These are phyloP conservation scores for Rhodotorula sp. DNA, from an alignment of 1,284 basidiomycete species.

Conservation along the genomic window DNA sequence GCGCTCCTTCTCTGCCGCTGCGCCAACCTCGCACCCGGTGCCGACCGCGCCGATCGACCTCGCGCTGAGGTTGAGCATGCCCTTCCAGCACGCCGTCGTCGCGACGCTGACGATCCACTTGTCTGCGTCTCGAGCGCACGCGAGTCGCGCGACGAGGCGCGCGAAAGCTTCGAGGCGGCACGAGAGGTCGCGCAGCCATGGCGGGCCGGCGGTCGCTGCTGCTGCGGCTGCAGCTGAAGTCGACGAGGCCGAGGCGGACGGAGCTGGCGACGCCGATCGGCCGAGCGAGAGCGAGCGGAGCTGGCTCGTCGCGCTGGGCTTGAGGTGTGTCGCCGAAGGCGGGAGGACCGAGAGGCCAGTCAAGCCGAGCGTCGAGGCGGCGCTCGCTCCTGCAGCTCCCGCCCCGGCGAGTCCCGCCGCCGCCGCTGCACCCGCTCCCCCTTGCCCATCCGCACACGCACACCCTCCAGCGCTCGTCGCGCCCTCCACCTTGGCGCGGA, in stretches of 20 bases:
- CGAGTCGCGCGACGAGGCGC: slow-evolving; percentile 36
- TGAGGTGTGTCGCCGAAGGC: background rate
- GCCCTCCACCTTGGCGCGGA: slow-evolving; percentile 11
- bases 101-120: slow-evolving; percentile 44
- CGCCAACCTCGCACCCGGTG: background rate
- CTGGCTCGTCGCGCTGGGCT: slow-evolving; percentile 18
- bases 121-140: slow-evolving; percentile 39
- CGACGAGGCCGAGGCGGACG: background rate
- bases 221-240: background rate
- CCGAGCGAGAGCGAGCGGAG: slow-evolving; percentile 34
- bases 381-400: background rate
- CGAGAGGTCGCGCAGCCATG: slow-evolving; percentile 41
- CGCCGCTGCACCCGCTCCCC: background rate
- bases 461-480: background rate
- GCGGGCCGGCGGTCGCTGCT: slow-evolving; percentile 21
- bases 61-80: slow-evolving; percentile 40
- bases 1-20: slow-evolving; percentile 1
- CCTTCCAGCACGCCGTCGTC: slow-evolving; percentile 43
- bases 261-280: slow-evolving; percentile 9
- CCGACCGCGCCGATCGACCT: slow-evolving; percentile 21
- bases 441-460: background rate
- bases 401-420: background rate
- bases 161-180: slow-evolving; percentile 35
- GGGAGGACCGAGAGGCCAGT: background rate
- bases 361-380: slow-evolving; percentile 12